Base-by-base conservation (phyloP, 2,329 filamentous ascomycete species). In the Talaromyces sp. region DNA sequence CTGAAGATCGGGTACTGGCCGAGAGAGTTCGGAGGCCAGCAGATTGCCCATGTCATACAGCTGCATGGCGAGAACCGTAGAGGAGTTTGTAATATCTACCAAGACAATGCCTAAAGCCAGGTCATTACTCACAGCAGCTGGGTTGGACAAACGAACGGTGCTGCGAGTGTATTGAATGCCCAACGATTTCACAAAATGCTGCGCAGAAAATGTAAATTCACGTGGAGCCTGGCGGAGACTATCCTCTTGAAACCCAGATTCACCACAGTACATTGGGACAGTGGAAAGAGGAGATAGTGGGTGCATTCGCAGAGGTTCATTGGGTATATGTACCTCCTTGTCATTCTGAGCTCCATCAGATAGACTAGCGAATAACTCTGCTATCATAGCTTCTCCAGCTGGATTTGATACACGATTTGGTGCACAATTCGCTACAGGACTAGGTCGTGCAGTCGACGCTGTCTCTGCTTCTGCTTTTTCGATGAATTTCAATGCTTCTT, bases 41-140 rank as follows among this genome's bases (percentile, higher is more conserved):
- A 56, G 40, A 46, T 66, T 69, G 35, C 61, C 68, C n/a, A 70
- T 42, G 11, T 66, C 61, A 42, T 68, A 66, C n/a, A 73, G 69
- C 58, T 67, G 68, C 61, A 35, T 64, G 12, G 68, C 71, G 5
- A 72, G 65, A 64, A 33, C 16, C 65, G 64, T 63, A 46, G 21
- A 21, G 61, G 54, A 37, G 64, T 54, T 33, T 58, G 58, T 63
- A 16, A 60, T 60, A 40, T 74, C 66, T 31, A 74, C 61, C 9
- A 77, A 64, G 5, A 73, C 58, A 16, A 77, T 66, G 0, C 75
- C 75, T 21, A 69, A 67, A 3, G 65, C 58, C 5, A 55, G 63
- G 3, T 63, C 65, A 6, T 63, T 44, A 3, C 64, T 65, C 1
- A 57, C 63, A 3, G 72, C 65, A 40, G 48, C 52, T 4, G 70